Evolutionary conservation across 78 protist genomes (phyloP), one percentile per base, ranked within the genome.

Genomic region (Dictyostelium intermedium): DNA sequence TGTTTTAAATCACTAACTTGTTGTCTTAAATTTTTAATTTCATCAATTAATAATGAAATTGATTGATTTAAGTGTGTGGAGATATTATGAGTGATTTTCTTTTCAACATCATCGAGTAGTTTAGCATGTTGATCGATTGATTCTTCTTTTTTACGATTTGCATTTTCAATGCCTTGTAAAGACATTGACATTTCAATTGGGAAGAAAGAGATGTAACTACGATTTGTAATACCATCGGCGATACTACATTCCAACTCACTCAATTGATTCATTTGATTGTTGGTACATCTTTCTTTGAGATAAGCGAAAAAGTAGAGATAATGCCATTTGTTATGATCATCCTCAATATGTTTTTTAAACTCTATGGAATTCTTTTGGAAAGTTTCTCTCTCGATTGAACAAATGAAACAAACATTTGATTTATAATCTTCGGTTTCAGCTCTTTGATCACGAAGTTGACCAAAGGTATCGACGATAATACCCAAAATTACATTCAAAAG

Each of bases 291-390:
- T 80, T 92, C 96, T 39, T 86, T 92, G 34, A 92, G 91, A 77
- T 92, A 84, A 70, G 92, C 96, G 76, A 92, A 86, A 72, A 92
- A 92, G 56, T 92, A 92, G 20, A 92, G 74, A 45, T 92, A 92
- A 72, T 92, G 86, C 96, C 96, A 92, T 60, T 85, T 92, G 82
- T 92, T 92, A 84, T 92, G 96, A 32, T 92, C 96, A 74, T 92
- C 92, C 39, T 80, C 87, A 5, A 92, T 84, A 20, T 92, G 96
- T 27, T 92, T 92, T 74, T 23, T 30, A 39, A 92, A 92, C 27
- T 92, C 96, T 53, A 92, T 84, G 34, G 86, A 83, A 41, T 92
- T 92, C 84, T 86, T 92, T 73, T 92, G 91, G 86, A 92, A 92
- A 2, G 61, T 61, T 56, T 92, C 96, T 61, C 96, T 73, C 5